Evolutionary conservation across 345 rosid species (phyloP).

Genomic region (Limnanthes douglasii): DNA sequence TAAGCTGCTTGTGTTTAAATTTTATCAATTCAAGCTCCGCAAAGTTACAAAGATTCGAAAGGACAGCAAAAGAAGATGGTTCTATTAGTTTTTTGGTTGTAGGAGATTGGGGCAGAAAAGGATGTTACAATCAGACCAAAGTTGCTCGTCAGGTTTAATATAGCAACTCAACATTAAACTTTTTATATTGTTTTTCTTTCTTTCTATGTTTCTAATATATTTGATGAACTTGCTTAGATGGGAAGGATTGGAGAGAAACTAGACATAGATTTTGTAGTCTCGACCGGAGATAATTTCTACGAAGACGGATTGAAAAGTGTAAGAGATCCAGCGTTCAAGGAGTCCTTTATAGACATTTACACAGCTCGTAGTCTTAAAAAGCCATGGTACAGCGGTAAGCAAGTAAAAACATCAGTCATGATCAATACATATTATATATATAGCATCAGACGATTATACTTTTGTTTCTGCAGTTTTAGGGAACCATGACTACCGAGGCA

Average conservation of each 20-base stretch:
- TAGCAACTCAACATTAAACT: too few relatives aligned
- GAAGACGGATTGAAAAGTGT: slow-evolving; percentile 24
- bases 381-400: slow-evolving; percentile 33
- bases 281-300: slow-evolving; percentile 41
- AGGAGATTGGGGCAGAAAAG: slow-evolving; percentile 76
- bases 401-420: not conserved
- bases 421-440: not conserved
- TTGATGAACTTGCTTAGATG: slow-evolving; percentile 18
- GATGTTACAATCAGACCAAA: slow-evolving; percentile 37
- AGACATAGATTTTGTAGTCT: slow-evolving; percentile 25
- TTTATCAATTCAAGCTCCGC: too few relatives aligned
- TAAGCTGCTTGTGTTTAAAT: too few relatives aligned
- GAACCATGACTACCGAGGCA: slow-evolving; percentile 52
- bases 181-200: too few relatives aligned
- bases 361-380: slow-evolving; percentile 27
- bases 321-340: slow-evolving; percentile 21
- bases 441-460: too few relatives aligned
- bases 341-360: slow-evolving; percentile 26
- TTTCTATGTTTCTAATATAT: not conserved
- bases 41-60: too few relatives aligned
- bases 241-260: slow-evolving; percentile 20
- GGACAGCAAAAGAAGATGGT: too few relatives aligned
- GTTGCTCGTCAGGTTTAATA: slow-evolving; percentile 49
- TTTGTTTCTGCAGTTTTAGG: slow-evolving; percentile 25
- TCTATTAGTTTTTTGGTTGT: slow-evolving; percentile 43